A percentile compares a stretch with the other conserved stretches of the same genome.
Conservation (phyloP, 768 basidiomycete species). For the Nevesoporus exiguus region DNA sequence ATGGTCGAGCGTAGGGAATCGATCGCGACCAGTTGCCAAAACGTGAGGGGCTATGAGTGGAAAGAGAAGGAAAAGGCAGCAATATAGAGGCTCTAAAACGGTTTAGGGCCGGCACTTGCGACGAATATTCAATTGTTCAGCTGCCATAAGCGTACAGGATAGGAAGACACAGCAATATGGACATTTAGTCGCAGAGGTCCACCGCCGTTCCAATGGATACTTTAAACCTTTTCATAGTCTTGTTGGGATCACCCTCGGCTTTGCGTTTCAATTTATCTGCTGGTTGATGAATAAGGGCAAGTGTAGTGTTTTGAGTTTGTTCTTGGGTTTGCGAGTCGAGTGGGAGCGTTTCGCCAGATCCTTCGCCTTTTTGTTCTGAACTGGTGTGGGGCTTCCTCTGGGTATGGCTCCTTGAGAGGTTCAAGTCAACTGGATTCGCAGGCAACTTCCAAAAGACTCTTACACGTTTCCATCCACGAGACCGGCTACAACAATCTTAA, state of each 20-base stretch:
- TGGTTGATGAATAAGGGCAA: constrained; percentile 13
- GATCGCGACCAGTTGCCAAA: constrained; percentile 44
- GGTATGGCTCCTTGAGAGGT: constrained; percentile 1
- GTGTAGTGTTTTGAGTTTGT: constrained; percentile 31
- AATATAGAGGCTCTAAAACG: background rate
- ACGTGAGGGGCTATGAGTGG: constrained; percentile 39
- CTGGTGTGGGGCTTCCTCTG: background rate
- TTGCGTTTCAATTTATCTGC: constrained; percentile 36
- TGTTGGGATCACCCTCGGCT: constrained; percentile 15
- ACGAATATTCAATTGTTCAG: background rate
- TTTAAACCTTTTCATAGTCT: constrained; percentile 57
- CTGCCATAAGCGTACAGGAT: background rate
- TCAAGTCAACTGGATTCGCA: background rate
- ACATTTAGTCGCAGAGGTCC: constrained; percentile 65
- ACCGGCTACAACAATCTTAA: constrained; percentile 9
- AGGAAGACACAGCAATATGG: background rate
- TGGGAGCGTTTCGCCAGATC: constrained; percentile 5
- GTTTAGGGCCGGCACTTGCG: constrained; percentile 37
- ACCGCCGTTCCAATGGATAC: constrained; percentile 66
- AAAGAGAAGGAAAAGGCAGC: background rate
- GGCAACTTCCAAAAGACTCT: background rate
- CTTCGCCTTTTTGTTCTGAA: background rate
- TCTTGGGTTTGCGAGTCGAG: constrained; percentile 40
- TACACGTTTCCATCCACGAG: constrained; percentile 15
- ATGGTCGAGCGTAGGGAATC: constrained; percentile 35